These are phyloP conservation scores for Epithele typhae DNA, from an alignment of 768 basidiomycete species.

Conservation along the genomic window DNA sequence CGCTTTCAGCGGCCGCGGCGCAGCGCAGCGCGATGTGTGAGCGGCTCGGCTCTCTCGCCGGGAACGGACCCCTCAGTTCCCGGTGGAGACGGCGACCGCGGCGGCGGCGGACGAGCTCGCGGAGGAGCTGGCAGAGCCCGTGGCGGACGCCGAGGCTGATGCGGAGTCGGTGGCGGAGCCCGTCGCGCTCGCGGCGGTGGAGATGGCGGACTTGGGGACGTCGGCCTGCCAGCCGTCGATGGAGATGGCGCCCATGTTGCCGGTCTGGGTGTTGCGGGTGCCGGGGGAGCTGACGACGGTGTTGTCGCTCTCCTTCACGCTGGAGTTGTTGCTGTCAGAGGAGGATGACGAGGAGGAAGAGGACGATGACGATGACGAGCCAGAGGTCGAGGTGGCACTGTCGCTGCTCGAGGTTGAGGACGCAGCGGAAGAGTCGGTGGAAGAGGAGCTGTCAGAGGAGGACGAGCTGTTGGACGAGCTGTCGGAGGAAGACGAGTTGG, in stretches of 20 bases:
- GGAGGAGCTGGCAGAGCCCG: slow-evolving; percentile 15
- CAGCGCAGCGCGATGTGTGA: too few relatives aligned
- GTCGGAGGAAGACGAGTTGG: background rate
- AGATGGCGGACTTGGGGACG: slow-evolving; percentile 3
- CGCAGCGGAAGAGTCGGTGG: too few relatives aligned
- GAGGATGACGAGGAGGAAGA: slow-evolving; percentile 5
- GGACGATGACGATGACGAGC: slow-evolving; percentile 15
- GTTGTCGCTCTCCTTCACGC: slow-evolving; percentile 12
- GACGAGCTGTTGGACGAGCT: slow-evolving; percentile 1
- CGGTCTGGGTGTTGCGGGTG: slow-evolving; percentile 39
- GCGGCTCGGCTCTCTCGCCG: too few relatives aligned
- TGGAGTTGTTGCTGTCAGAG: slow-evolving; percentile 13
- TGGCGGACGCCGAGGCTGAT: slow-evolving; percentile 13
- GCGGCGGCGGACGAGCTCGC: slow-evolving; percentile 21
- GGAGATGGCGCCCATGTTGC: slow-evolving; percentile 36
- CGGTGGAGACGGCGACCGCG: too few relatives aligned
- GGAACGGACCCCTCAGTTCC: too few relatives aligned
- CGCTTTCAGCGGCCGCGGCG: too few relatives aligned
- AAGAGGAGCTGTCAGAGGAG: too few relatives aligned
- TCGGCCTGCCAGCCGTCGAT: slow-evolving; percentile 42
- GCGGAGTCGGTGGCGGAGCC: slow-evolving; percentile 20
- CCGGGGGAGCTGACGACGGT: slow-evolving; percentile 24
- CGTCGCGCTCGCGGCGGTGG: slow-evolving; percentile 10
- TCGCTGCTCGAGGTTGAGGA: slow-evolving; percentile 12
- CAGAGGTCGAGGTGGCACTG: slow-evolving; percentile 17